Percentiles rank a stretch among this genome's conserved stretches.
Conservation (phyloP, 106 monocot genomes). For the Platanthera zijinensis region DNA sequence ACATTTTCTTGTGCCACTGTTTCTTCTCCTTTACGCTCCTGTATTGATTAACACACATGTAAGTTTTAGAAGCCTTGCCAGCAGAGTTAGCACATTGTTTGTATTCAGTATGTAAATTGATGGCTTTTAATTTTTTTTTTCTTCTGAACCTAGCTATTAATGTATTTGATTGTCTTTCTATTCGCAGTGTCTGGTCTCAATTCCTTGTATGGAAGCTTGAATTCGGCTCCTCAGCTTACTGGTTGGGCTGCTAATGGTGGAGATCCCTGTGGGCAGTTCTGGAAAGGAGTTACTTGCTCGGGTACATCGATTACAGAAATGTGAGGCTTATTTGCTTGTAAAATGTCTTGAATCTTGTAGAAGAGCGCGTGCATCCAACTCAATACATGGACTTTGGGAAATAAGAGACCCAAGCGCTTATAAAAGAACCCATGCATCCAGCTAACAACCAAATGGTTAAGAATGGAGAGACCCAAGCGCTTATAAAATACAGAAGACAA, state of each 20-base stretch:
- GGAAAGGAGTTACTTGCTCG: conserved; percentile 60
- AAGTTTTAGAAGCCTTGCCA: background rate
- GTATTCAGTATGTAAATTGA: background rate
- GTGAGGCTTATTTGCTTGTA: conserved; percentile 18
- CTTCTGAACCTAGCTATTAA: background rate
- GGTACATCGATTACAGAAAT: conserved; percentile 50
- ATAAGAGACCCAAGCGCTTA: too few species aligned
- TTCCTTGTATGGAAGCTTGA: conserved; percentile 38
- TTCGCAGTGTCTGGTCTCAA: conserved; percentile 48
- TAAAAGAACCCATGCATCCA: too few species aligned
- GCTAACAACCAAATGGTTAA: too few species aligned
- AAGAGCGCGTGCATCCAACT: too few species aligned
- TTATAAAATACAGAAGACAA: too few species aligned
- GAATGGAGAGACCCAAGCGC: too few species aligned
- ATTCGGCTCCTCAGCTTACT: conserved; percentile 47
- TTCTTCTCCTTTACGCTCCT: background rate
- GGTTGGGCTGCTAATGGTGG: conserved; percentile 52
- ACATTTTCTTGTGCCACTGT: background rate
- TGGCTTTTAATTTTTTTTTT: background rate
- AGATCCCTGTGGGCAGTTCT: conserved; percentile 58
- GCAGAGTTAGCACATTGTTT: background rate
- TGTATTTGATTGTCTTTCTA: background rate
- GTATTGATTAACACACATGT: background rate
- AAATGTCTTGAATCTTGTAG: background rate
- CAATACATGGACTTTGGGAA: too few species aligned